phyloP scores from a whole-genome alignment of 371 early-diverging fungal species.

The Encephalitozoon intestinalis region DNA sequence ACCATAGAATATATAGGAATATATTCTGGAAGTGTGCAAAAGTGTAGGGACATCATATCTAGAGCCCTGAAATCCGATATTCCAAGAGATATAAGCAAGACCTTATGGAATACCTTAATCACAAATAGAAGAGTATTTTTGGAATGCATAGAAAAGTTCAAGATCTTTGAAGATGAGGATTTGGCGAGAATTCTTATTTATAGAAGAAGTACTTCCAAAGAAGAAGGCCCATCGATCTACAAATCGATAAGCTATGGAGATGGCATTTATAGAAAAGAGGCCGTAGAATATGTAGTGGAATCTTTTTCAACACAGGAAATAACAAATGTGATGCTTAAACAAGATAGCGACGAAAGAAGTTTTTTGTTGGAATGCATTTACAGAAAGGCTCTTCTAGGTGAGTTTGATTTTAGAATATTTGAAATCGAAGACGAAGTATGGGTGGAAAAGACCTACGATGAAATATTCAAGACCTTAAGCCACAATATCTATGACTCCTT shows the following conservation, averaged over 20 bases:
- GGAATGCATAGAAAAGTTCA: slow-evolving; percentile 2
- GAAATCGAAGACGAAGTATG: neutral
- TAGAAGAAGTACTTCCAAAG: neutral
- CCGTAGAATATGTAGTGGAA: neutral
- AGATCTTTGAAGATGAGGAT: neutral
- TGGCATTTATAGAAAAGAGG: neutral
- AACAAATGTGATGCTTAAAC: neutral
- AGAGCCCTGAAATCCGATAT: neutral
- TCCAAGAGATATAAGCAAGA: neutral
- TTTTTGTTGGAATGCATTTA: neutral
- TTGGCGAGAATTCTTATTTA: slow-evolving; percentile 3
- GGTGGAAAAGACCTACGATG: neutral
- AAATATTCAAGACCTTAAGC: neutral
- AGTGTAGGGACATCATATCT: neutral
- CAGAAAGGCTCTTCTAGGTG: neutral
- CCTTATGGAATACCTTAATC: neutral
- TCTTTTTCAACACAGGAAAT: neutral
- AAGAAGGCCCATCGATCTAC: neutral
- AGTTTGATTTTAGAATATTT: slow-evolving; percentile 16
- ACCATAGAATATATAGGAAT: neutral
- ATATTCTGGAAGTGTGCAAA: neutral
- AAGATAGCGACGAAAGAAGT: neutral
- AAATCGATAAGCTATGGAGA: neutral
- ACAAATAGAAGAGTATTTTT: neutral
- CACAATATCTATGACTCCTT: neutral